Conservation (phyloP, 805 yeast species). For the Zygosaccharomyces kombuchaensis region DNA sequence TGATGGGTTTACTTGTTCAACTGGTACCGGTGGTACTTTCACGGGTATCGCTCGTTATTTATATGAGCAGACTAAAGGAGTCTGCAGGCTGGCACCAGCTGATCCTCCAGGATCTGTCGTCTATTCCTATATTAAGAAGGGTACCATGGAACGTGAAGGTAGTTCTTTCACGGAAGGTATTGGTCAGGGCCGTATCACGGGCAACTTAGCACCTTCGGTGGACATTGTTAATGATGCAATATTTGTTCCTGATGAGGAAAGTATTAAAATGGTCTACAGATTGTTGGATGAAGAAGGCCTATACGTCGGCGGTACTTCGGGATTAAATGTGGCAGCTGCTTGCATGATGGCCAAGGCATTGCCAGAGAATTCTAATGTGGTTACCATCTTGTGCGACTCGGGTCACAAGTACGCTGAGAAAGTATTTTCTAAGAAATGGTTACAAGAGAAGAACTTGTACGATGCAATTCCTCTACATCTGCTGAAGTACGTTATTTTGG, state of each 20-base stretch:
- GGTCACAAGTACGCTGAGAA: slow-evolving; percentile 86
- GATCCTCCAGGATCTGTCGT: slow-evolving; percentile 93
- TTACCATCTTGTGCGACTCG: slow-evolving; percentile 84
- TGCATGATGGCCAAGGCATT: slow-evolving; percentile 64
- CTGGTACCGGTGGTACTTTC: slow-evolving; percentile 92
- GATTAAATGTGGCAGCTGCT: slow-evolving; percentile 89
- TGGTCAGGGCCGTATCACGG: slow-evolving; percentile 92
- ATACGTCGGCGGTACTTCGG: slow-evolving; percentile 86
- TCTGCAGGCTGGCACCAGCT: slow-evolving; percentile 64
- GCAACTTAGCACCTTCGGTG: slow-evolving; percentile 69
- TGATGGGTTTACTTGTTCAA: slow-evolving; percentile 83
- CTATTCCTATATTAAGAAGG: slow-evolving; percentile 68
- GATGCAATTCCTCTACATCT: slow-evolving; percentile 65
- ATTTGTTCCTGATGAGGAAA: slow-evolving; percentile 69
- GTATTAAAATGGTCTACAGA: slow-evolving; percentile 79
- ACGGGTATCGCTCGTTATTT: slow-evolving; percentile 81
- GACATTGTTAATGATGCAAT: slow-evolving; percentile 76
- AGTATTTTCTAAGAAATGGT: slow-evolving; percentile 73
- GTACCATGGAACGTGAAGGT: slow-evolving; percentile 72
- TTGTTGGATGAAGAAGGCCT: slow-evolving; percentile 86
- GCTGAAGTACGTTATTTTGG: slow-evolving; percentile 56
- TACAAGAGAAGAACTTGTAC: slow-evolving; percentile 61
- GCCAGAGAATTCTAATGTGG: slow-evolving; percentile 78
- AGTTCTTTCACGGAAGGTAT: slow-evolving; percentile 92
- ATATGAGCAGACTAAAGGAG: slow-evolving; percentile 61